These are phyloP conservation scores for Nicotiana paniculata DNA, from an alignment of 257 asterid species.

Conservation along the genomic window DNA sequence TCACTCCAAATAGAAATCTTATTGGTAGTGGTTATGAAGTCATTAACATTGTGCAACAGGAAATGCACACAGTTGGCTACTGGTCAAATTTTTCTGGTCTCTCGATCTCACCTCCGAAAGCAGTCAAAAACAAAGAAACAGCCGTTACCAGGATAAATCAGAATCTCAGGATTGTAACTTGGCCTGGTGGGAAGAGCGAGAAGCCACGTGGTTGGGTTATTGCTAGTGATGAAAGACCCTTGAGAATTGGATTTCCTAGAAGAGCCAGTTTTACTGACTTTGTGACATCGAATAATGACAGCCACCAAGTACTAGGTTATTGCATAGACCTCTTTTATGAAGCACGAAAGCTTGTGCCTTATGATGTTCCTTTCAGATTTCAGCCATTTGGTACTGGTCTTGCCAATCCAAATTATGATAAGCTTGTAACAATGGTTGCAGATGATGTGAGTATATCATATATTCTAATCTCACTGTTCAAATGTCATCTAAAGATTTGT, in stretches of 20 bases:
- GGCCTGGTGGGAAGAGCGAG: slow-evolving; percentile 32
- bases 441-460: slow-evolving; percentile 25
- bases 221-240: slow-evolving; percentile 20
- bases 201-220: slow-evolving; percentile 36
- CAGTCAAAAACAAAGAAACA: background rate
- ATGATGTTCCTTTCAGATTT: slow-evolving; percentile 25
- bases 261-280: slow-evolving; percentile 30
- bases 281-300: slow-evolving; percentile 13
- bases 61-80: slow-evolving; percentile 20
- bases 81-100: slow-evolving; percentile 32
- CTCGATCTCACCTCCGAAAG: slow-evolving; percentile 21
- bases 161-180: slow-evolving; percentile 19
- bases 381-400: slow-evolving; percentile 26
- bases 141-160: slow-evolving; percentile 8
- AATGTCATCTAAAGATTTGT: background rate
- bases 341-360: slow-evolving; percentile 23
- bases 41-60: slow-evolving; percentile 14
- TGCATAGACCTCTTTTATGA: slow-evolving; percentile 30
- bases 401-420: slow-evolving; percentile 27
- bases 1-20: slow-evolving; percentile 13
- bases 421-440: slow-evolving; percentile 26
- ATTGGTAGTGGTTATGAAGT: slow-evolving; percentile 23
- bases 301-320: slow-evolving; percentile 28
- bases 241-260: slow-evolving; percentile 27
- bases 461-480: background rate